A percentile compares a stretch with the other conserved stretches of the same genome.
phyloP scores from a whole-genome alignment of 2,329 filamentous ascomycete genomes.

The Diaporthe australafricana region DNA sequence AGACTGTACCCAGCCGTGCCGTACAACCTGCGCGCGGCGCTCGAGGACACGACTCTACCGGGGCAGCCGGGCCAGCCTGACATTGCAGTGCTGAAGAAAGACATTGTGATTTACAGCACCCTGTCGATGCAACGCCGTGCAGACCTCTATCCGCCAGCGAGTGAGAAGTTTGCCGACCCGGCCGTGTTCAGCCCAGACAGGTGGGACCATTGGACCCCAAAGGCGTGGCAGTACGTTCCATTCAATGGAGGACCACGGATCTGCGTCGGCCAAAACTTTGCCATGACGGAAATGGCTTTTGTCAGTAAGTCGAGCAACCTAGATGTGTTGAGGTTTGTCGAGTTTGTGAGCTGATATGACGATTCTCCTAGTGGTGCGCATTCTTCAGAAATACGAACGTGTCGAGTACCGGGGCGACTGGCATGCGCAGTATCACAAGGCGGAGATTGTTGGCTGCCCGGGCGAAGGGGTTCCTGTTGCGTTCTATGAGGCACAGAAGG shows the following conservation, averaged over 20 bases:
- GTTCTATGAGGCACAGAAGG: constrained; percentile 48
- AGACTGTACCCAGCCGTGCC: constrained; percentile 45
- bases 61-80: constrained; percentile 40
- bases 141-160: constrained; percentile 44
- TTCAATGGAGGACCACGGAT: constrained; percentile 55
- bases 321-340: neutral
- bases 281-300: constrained; percentile 68
- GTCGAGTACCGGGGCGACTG: constrained; percentile 62
- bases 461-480: constrained; percentile 56
- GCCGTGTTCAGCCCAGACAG: constrained; percentile 45
- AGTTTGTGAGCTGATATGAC: constrained; percentile 48
- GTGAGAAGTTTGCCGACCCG: constrained; percentile 43
- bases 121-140: constrained; percentile 45
- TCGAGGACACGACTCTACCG: constrained; percentile 43
- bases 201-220: constrained; percentile 45
- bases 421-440: constrained; percentile 56
- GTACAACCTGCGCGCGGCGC: constrained; percentile 44
- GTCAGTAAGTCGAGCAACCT: constrained; percentile 47
- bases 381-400: constrained; percentile 70
- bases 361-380: constrained; percentile 53
- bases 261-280: constrained; percentile 70
- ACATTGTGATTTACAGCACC: constrained; percentile 42
- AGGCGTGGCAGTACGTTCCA: constrained; percentile 50
- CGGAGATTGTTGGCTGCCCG: constrained; percentile 57
- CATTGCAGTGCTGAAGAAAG: constrained; percentile 42